Evolutionary conservation across 768 basidiomycete genomes (phyloP).

Genomic region (Lactifluus pinguis): DNA sequence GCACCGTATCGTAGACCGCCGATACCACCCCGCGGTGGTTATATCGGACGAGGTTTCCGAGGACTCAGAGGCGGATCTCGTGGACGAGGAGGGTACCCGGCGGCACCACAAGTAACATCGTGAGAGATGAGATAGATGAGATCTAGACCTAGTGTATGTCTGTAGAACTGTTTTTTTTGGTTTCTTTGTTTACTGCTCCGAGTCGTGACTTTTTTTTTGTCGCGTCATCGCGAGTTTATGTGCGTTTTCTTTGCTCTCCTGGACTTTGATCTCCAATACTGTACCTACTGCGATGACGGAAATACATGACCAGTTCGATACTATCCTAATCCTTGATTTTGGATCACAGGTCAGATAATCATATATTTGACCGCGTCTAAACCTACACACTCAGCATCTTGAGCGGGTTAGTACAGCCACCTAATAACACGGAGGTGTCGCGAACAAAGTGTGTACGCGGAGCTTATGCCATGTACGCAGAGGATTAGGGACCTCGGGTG

Average conservation of each 20-base stretch:
- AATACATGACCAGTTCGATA: constrained; percentile 93
- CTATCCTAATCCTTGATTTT: constrained; percentile 93
- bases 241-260: too few species aligned
- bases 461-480: constrained; percentile 93
- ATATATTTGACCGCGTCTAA: neutral
- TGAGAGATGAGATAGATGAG: neutral
- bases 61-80: constrained; percentile 25
- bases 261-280: too few species aligned
- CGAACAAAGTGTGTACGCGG: constrained; percentile 95
- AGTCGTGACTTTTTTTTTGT: neutral
- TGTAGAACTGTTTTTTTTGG: neutral
- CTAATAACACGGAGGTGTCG: constrained; percentile 96
- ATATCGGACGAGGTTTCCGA: constrained; percentile 11
- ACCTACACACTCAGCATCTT: constrained; percentile 4
- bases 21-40: constrained; percentile 21
- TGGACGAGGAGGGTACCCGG: neutral
- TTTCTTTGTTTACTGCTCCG: neutral
- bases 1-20: constrained; percentile 13
- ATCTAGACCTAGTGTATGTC: neutral
- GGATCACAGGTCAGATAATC: constrained; percentile 72
- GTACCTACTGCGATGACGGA: constrained; percentile 47
- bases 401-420: constrained; percentile 73
- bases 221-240: neutral
- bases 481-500: constrained; percentile 81
- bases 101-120: constrained; percentile 5